phyloP scores from a whole-genome alignment of 306 rosid species.

The Fagus sylvatica region DNA sequence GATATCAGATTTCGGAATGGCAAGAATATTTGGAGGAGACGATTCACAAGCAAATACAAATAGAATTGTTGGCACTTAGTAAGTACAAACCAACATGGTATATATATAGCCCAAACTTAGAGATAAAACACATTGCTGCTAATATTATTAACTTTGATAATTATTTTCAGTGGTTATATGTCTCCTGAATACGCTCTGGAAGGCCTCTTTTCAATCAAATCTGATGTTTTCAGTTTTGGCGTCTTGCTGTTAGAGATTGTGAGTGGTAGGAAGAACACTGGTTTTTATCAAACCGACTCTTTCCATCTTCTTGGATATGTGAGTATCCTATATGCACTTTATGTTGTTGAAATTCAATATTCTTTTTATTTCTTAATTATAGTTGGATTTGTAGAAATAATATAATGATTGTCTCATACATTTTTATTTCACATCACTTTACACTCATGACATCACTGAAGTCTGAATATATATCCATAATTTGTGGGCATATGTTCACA shows the following conservation, averaged over 20 bases:
- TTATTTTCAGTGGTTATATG: constrained; percentile 33
- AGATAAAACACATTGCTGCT: not conserved
- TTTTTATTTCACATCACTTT: too few relatives aligned
- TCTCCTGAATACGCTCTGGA: constrained; percentile 34
- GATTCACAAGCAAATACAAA: constrained; percentile 8
- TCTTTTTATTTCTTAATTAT: not conserved
- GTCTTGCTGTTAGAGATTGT: constrained; percentile 40
- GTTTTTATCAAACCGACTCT: not conserved
- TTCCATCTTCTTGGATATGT: constrained; percentile 31
- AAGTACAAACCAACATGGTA: not conserved
- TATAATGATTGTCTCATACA: too few relatives aligned
- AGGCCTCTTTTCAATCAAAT: constrained; percentile 27
- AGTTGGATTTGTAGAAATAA: not conserved
- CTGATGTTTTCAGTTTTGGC: constrained; percentile 39
- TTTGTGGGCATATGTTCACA: too few relatives aligned
- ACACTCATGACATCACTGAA: too few relatives aligned
- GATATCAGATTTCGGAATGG: constrained; percentile 43
- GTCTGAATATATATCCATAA: too few relatives aligned
- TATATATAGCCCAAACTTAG: too few relatives aligned
- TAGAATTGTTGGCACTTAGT: constrained; percentile 38
- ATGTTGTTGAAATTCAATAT: not conserved
- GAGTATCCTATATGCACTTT: not conserved
- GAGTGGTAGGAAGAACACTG: constrained; percentile 28
- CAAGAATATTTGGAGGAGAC: constrained; percentile 19
- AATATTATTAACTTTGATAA: not conserved